Evolutionary conservation across 805 yeast species (phyloP).

Genomic region (Nakazawaea ishiwadae): DNA sequence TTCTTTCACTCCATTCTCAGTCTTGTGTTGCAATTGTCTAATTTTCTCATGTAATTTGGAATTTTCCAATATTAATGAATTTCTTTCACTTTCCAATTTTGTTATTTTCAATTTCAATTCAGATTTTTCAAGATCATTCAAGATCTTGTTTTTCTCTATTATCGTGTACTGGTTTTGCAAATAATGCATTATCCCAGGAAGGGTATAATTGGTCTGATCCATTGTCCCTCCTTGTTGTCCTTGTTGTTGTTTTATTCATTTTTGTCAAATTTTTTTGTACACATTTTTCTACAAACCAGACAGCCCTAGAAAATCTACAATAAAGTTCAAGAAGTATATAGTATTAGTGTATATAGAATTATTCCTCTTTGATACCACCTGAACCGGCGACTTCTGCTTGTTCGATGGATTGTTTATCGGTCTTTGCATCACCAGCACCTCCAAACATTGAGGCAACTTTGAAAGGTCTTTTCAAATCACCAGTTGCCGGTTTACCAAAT

Average conservation of each 20-base stretch:
- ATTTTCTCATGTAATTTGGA: conserved; percentile 36
- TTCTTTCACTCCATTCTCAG: background rate
- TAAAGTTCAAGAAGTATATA: no score
- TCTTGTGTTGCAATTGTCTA: conserved; percentile 15
- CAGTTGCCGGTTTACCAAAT: conserved; percentile 75
- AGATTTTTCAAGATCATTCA: conserved; percentile 48
- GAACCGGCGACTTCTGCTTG: conserved; percentile 80
- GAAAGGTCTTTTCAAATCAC: conserved; percentile 96
- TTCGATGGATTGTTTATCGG: conserved; percentile 84
- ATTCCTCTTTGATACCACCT: conserved; percentile 88
- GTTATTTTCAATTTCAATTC: conserved; percentile 47
- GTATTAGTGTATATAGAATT: no score
- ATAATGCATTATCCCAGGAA: conserved; percentile 58
- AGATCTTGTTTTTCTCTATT: conserved; percentile 37
- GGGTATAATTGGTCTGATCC: conserved; percentile 30
- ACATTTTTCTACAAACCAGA: background rate
- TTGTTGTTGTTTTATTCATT: background rate
- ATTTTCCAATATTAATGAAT: conserved; percentile 35
- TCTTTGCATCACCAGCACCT: conserved; percentile 47
- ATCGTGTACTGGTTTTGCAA: conserved; percentile 55
- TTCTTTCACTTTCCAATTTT: conserved; percentile 49
- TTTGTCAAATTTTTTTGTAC: background rate
- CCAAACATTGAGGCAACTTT: conserved; percentile 81
- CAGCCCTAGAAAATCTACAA: background rate
- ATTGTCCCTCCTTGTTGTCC: background rate